Percentiles rank a stretch among this genome's conserved stretches.
Evolutionary conservation across 2,329 filamentous ascomycete genomes (phyloP).

Genomic region (Sporothrix brasiliensis): DNA sequence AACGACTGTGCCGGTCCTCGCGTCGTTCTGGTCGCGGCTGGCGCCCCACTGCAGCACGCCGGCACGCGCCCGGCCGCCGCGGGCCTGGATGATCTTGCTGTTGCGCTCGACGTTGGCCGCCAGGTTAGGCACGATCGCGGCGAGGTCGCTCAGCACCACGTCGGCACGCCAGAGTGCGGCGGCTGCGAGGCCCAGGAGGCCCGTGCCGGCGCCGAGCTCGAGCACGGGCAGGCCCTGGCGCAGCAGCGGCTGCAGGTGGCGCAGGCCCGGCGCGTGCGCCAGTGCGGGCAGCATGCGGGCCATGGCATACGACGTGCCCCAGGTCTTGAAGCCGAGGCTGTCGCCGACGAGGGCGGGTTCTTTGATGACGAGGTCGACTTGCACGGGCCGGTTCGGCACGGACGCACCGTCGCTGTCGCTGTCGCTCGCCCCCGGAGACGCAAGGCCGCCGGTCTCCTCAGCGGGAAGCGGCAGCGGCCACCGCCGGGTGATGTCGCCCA

Average conservation of each 20-base stretch:
- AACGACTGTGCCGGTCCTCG: conserved; percentile 44
- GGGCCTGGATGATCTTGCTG: conserved; percentile 53
- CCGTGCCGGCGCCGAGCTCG: conserved; percentile 88
- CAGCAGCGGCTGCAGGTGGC: conserved; percentile 17
- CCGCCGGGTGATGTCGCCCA: conserved; percentile 59
- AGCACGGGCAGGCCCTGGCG: conserved; percentile 51
- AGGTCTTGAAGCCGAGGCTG: conserved; percentile 89
- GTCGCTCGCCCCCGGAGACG: not conserved
- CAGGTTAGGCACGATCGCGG: conserved; percentile 81
- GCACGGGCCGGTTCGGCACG: not conserved
- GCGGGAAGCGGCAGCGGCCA: conserved; percentile 54
- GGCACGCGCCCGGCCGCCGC: conserved; percentile 61
- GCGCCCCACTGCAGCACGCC: conserved; percentile 76
- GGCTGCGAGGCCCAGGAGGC: conserved; percentile 84
- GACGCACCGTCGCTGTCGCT: not conserved
- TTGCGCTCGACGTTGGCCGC: conserved; percentile 73
- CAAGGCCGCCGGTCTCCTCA: not conserved
- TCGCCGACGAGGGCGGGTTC: conserved; percentile 89
- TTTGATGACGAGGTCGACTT: conserved; percentile 71
- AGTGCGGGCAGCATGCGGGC: conserved; percentile 64
- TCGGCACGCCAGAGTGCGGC: conserved; percentile 68
- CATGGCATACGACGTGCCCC: conserved; percentile 87
- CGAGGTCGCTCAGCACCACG: conserved; percentile 80
- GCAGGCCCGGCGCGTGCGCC: conserved; percentile 18
- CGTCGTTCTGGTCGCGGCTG: conserved; percentile 1